These are phyloP conservation scores for Arachis monticola DNA, from an alignment of 331 rosid species.

Conservation along the genomic window DNA sequence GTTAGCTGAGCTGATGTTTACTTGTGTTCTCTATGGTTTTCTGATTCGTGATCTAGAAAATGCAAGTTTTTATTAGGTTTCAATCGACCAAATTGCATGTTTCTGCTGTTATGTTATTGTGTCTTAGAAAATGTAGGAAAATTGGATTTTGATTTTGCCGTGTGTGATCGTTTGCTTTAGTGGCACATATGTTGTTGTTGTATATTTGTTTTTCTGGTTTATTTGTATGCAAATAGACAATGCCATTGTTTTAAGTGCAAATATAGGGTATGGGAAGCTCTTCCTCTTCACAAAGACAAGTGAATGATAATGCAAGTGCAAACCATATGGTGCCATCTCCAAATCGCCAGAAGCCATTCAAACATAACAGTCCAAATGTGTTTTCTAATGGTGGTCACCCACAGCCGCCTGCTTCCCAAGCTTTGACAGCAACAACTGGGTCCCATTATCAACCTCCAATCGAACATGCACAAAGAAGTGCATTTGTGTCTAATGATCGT, in stretches of 20 bases:
- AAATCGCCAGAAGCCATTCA: constrained; percentile 47
- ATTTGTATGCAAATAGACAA: constrained; percentile 30
- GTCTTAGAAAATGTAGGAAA: not conserved
- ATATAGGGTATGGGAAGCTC: constrained; percentile 61
- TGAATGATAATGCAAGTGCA: constrained; percentile 40
- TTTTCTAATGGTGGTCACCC: constrained; percentile 57
- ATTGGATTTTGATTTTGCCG: constrained; percentile 5
- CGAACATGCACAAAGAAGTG: constrained; percentile 67
- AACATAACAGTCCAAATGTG: constrained; percentile 45
- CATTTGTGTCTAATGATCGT: constrained; percentile 59
- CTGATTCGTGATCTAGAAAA: not conserved
- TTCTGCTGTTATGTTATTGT: not conserved
- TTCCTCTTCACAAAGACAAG: constrained; percentile 60
- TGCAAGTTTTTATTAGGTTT: constrained; percentile 3
- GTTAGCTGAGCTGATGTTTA: constrained; percentile 19
- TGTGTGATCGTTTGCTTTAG: not conserved
- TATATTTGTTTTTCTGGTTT: constrained; percentile 22
- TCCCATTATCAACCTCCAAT: constrained; percentile 50
- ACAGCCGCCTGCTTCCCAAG: constrained; percentile 52
- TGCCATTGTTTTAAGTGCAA: constrained; percentile 41
- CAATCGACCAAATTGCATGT: constrained; percentile 8
- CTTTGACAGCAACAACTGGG: constrained; percentile 40
- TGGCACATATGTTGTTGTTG: not conserved
- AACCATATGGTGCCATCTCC: constrained; percentile 42
- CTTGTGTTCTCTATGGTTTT: not conserved